Percentiles rank a stretch among this genome's conserved stretches.
These are phyloP conservation scores for Arachis monticola DNA, from an alignment of 331 rosid genomes.

Conservation along the genomic window DNA sequence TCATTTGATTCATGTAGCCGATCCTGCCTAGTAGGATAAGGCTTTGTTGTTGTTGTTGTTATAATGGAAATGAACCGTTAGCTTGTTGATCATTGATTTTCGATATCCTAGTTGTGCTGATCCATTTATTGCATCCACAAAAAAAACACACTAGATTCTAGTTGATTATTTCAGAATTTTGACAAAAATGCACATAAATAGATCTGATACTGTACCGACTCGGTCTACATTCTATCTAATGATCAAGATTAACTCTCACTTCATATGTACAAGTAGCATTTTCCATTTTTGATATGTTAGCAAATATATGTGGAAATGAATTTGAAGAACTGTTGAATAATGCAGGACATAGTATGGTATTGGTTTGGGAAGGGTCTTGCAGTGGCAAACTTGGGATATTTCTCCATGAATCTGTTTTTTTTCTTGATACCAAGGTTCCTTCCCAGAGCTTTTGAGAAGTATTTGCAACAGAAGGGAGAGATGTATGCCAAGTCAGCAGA, in stretches of 20 bases:
- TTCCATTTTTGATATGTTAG: not conserved
- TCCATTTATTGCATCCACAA: too few relatives aligned
- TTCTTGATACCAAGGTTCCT: conserved; percentile 85
- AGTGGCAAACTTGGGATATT: conserved; percentile 60
- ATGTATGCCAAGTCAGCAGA: conserved; percentile 59
- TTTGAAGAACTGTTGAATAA: not conserved
- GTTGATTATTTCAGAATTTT: not conserved
- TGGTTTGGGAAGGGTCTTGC: conserved; percentile 87
- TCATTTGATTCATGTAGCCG: too few relatives aligned
- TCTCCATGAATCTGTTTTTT: conserved; percentile 63
- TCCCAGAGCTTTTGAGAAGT: conserved; percentile 85
- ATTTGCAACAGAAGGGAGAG: conserved; percentile 66
- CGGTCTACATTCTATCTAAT: too few relatives aligned
- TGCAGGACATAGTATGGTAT: conserved; percentile 78
- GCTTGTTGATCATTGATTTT: not conserved
- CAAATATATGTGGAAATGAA: not conserved
- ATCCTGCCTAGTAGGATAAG: too few relatives aligned
- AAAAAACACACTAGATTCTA: not conserved
- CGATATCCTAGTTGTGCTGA: too few relatives aligned
- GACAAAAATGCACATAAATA: not conserved
- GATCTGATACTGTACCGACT: too few relatives aligned
- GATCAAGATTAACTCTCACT: too few relatives aligned
- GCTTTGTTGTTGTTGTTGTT: too few relatives aligned
- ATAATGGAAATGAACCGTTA: not conserved
- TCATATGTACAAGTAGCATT: too few relatives aligned